phyloP scores from a whole-genome alignment of 805 yeast genomes.

The Cephaloascus albidus region DNA sequence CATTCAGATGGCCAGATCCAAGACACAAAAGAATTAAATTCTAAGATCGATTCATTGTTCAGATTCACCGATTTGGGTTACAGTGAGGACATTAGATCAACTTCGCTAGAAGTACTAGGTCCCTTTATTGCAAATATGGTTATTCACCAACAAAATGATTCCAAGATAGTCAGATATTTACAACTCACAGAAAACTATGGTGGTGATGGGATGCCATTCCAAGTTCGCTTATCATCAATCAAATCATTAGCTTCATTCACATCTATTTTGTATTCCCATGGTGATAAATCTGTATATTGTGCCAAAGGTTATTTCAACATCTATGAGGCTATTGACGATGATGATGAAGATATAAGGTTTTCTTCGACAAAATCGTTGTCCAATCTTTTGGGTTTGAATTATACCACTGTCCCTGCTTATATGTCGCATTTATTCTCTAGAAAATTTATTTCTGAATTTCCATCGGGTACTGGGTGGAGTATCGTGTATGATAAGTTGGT shows the following conservation, averaged over 20 bases:
- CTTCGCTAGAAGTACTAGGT: slow-evolving; percentile 46
- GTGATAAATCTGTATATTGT: slow-evolving; percentile 3
- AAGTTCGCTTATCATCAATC: slow-evolving; percentile 35
- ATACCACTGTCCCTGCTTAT: slow-evolving; percentile 18
- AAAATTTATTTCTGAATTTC: slow-evolving; percentile 1
- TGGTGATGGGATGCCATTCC: slow-evolving; percentile 34
- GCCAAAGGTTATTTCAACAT: slow-evolving; percentile 14
- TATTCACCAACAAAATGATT: slow-evolving; percentile 2
- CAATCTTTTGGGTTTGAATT: slow-evolving; percentile 11
- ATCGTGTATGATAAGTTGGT: slow-evolving; percentile 5
- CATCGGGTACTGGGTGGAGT: slow-evolving; percentile 3
- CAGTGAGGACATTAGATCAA: slow-evolving; percentile 37
- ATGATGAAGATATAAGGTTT: slow-evolving; percentile 51
- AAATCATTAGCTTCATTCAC: slow-evolving; percentile 19
- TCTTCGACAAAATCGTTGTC: slow-evolving; percentile 33
- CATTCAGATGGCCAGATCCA: slow-evolving; percentile 10
- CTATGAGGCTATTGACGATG: slow-evolving; percentile 45
- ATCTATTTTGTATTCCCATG: slow-evolving; percentile 3
- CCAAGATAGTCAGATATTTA: slow-evolving; percentile 15
- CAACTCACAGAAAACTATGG: slow-evolving; percentile 14
- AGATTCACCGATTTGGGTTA: slow-evolving; percentile 15
- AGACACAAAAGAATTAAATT: slow-evolving; percentile 2
- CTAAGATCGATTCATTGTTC: slow-evolving; percentile 16
- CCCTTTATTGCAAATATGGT: slow-evolving; percentile 18
- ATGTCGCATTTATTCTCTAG: slow-evolving; percentile 14